Evolutionary conservation across 169 alveolate genomes (phyloP), one percentile per base, ranked within the genome.

Genomic region (Eimeria acervulina): DNA sequence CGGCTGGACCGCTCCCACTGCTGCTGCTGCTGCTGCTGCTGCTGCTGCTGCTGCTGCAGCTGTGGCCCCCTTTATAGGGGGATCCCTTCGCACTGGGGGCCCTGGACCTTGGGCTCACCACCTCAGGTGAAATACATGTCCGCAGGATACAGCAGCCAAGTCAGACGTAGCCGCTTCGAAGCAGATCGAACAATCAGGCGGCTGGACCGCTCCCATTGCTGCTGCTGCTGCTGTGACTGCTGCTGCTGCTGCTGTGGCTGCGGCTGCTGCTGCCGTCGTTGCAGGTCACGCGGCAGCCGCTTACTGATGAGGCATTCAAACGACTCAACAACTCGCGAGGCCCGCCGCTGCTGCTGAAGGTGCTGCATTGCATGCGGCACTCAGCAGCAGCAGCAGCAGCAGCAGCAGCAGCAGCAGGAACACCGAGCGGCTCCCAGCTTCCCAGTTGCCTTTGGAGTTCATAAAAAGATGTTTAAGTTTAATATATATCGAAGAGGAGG

Each of bases 331-430:
- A 26, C 52, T 44, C 85, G 44, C 52, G 12, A n/a, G 59, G 26
- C 59, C 85, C 38, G 85, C 52, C 38, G 85, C 44, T 74, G 44
- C 85, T 74, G 85, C 85, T 68, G 81, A 10, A 23, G 81, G 17
- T 74, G 85, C 85, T 74, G 85, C 85, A 36, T 28, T 36, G 10
- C 85, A 74, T 13, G 44, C 52, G 26, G 4, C 26, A 52, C 38
- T 44, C 85, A 74, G 85, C 85, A 38, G 85, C 85, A 38, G 85
- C 85, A 31, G 51, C 85, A 31, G 85, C 85, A 74, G 52, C 85
- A 74, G 44, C 44, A 28, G 85, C 10, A 23, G 15, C 0, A 55
- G 68, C 68, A 55, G 68, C 68, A 55, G 68, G n/a, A 55, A 15
- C n/a, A n/a, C n/a, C n/a, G 68, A 23, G 68, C 15, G 85, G 85